Evolutionary conservation across 139 green algal species (phyloP).

Genomic region (Coelastrella sp.): DNA sequence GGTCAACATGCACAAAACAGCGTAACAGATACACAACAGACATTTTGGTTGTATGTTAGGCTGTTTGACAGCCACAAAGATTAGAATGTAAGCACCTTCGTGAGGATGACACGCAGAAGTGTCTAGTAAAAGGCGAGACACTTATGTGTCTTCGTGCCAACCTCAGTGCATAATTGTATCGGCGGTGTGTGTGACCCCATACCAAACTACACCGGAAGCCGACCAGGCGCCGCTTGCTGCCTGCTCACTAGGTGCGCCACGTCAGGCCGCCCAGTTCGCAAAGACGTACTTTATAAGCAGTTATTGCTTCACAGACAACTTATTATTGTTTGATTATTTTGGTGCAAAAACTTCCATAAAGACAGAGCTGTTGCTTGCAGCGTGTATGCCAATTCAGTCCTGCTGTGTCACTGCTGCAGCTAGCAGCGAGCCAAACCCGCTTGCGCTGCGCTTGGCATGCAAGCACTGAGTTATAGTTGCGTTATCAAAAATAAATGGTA

Average conservation of each 20-base stretch:
- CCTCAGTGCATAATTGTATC: background rate
- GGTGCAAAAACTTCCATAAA: background rate
- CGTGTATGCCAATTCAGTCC: no score
- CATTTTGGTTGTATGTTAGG: background rate
- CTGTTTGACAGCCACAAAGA: constrained; percentile 11
- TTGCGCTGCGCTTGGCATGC: no score
- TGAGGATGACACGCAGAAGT: constrained; percentile 37
- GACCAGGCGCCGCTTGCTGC: background rate
- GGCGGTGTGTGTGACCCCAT: background rate
- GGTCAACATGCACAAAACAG: no score
- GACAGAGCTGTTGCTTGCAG: no score
- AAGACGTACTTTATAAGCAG: background rate
- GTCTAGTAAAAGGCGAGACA: constrained; percentile 38
- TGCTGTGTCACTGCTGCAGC: no score
- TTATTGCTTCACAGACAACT: background rate
- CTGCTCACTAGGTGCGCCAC: background rate
- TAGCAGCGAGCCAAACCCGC: no score
- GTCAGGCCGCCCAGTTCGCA: background rate
- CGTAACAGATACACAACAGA: background rate
- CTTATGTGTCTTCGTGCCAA: constrained; percentile 43
- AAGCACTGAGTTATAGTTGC: no score
- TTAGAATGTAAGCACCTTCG: background rate
- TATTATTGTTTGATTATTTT: background rate
- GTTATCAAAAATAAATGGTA: no score
- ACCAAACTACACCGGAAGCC: background rate